Evolutionary conservation across 192 early-diverging fungal genomes (phyloP), one percentile per base, ranked within the genome.

Genomic region (Gaertneriomyces sp.): DNA sequence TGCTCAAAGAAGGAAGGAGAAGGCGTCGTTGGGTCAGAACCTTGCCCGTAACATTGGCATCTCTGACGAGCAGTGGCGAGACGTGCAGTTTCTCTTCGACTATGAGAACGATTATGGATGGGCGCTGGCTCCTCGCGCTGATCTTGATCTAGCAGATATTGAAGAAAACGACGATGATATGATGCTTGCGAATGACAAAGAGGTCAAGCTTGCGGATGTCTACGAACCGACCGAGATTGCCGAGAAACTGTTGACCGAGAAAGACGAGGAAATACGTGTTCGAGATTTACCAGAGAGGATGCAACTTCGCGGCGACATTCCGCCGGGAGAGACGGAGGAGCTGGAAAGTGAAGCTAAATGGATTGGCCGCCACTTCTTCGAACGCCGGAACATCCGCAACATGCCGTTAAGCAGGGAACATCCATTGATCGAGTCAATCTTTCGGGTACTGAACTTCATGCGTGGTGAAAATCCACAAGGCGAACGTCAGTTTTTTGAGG

Each of bases 71-170:
- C 61, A 64, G 39, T 86, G 88, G 84, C 74, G 81, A 47, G 90
- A 95, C 64, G 84, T 91, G 69, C 84, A 90, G 51, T 89, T 92
- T 59, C 87, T 96, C n/a, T 96, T 98, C 79, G 95, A 93, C 38
- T 90, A 89, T 60, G 93, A 92, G 66, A 84, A 76, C n/a, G 93
- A 98, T 44, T 98, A 98, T 64, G 87, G 80, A 12, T 90, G 82
- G 63, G 90, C 89, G 71, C 75, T 82, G 76, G 73, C 64, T 75
- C 64, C 53, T 56, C 38, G 47, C 63, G 12, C 54, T 55, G 60
- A 61, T 11, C 4, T 11, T 7, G 66, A 73, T 45, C 65, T 76
- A 7, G 68, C 77, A 56, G 74, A 82, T 53, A 70, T 69, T 0
- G 80, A 83, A 25, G 83, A 87, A 51, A 79, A 87, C 55, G 74